A percentile compares a stretch with the other conserved stretches of the same genome.
Evolutionary conservation across 139 green algal species (phyloP).

Genomic region (Chlorella sorokiniana): DNA sequence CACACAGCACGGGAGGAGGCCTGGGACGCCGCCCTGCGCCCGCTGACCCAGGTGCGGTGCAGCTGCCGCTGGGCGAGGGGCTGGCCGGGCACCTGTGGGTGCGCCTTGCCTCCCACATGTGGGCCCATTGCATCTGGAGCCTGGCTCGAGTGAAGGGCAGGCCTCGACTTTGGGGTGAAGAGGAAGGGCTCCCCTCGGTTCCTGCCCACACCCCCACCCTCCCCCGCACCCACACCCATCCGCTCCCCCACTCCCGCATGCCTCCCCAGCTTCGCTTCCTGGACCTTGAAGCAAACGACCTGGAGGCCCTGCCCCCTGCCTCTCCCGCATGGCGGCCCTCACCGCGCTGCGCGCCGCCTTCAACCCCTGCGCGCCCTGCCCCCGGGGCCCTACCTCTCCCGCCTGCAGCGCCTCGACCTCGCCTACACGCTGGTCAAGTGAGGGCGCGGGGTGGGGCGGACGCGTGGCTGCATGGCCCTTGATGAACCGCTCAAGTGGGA

Average conservation of each 20-base stretch:
- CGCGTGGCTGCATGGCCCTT: too few species aligned
- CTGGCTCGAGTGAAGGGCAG: too few species aligned
- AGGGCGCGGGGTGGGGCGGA: background rate
- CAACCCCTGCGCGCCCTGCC: background rate
- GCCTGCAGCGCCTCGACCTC: background rate
- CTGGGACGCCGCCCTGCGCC: background rate
- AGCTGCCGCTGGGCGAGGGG: background rate
- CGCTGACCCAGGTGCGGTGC: background rate
- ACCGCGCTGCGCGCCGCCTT: background rate
- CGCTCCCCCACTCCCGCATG: background rate
- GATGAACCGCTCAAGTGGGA: too few species aligned
- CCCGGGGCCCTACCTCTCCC: background rate
- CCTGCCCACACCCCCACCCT: too few species aligned
- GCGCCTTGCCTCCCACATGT: background rate
- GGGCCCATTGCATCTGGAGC: too few species aligned
- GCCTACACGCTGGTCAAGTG: background rate
- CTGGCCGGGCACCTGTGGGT: background rate
- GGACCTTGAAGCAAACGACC: background rate
- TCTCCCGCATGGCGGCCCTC: background rate
- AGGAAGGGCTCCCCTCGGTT: too few species aligned
- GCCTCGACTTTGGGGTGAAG: too few species aligned
- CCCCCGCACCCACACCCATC: background rate
- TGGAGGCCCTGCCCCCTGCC: background rate
- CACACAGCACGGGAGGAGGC: background rate
- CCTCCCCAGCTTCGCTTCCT: background rate